Percentiles rank a stretch among this genome's conserved stretches.
These are phyloP conservation scores for Leptographium lundbergii DNA, from an alignment of 2,329 filamentous ascomycete species.

Conservation along the genomic window DNA sequence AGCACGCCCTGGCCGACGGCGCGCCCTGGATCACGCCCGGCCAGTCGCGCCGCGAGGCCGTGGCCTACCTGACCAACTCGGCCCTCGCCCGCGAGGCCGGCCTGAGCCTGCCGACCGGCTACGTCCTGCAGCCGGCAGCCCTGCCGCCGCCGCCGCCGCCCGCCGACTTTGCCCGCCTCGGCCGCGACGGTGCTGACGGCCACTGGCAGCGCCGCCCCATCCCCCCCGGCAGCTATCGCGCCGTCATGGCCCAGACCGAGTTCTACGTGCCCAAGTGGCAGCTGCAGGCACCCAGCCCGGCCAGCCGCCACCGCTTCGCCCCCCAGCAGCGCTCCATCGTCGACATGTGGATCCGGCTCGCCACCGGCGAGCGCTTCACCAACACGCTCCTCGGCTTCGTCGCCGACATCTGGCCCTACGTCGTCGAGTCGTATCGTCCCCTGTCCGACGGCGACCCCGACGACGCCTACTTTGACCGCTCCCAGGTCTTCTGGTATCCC, in stretches of 20 bases:
- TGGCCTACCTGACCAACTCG: conserved; percentile 28
- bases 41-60: conserved; percentile 16
- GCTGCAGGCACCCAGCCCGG: background rate
- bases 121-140: conserved; percentile 12
- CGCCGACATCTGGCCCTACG: conserved; percentile 55
- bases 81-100: conserved; percentile 20
- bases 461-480: background rate
- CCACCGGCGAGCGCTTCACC: conserved; percentile 48
- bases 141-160: conserved; percentile 13
- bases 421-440: conserved; percentile 39
- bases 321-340: conserved; percentile 20
- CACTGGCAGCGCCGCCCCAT: conserved; percentile 16
- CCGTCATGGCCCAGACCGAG: conserved; percentile 18
- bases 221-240: conserved; percentile 11
- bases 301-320: background rate
- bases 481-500: conserved; percentile 52
- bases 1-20: conserved; percentile 14
- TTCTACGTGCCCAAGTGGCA: conserved; percentile 17
- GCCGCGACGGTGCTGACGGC: conserved; percentile 3
- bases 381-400: conserved; percentile 52
- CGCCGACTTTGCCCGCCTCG: conserved; percentile 13
- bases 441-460: background rate
- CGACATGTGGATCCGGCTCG: conserved; percentile 57
- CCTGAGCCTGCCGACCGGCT: conserved; percentile 17
- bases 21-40: background rate